Base-by-base conservation (phyloP, 2,329 filamentous ascomycete species). In the Fusarium sp. region DNA sequence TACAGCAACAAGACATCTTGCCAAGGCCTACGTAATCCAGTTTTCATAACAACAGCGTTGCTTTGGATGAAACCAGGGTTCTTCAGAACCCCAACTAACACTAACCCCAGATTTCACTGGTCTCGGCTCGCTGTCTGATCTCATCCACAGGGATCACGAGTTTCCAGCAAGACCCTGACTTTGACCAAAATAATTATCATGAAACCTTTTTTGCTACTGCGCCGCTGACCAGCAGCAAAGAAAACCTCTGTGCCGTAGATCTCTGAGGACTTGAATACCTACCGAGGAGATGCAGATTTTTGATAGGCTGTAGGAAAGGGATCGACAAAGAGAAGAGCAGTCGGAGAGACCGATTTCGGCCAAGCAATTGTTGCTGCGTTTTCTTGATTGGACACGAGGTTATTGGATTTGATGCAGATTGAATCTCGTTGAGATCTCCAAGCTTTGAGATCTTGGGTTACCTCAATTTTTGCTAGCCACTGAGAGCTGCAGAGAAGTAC, bases 41-140 rank as follows among this genome's bases (percentile, higher is more conserved):
- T 19, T 28, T 36, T 61, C 41, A 53, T 36, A 56, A 56, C 56
- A 61, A 61, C 58, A 61, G 40, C 15, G 51, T 61, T 50, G 25
- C 58, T 42, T 61, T 36, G 15, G 26, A 13, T 38, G 15, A 39
- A 15, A 28, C 51, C 24, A 31, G 52, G 55, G 52, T 41, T 48
- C 46, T 35, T 36, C n/a, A 52, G 31, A 32, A n/a, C 26, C 28
- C 19, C 34, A 36, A 47, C 24, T 39, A 36, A 47, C 38, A 44
- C 34, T 15, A 53, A 46, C 42, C 42, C 42, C 62, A 31, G 62
- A 66, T 65, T 65, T 35, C 3, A 41, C 13, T 48, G 42, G 22
- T 22, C 44, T 55, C 13, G 12, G 25, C 31, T 55, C 34, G 34
- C 35, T 56, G 19, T 6, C 42, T 51, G 52, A 63, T 58, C 57